Evolutionary conservation across 495 filamentous ascomycete genomes (phyloP).

Genomic region (Podospora tetraspora): DNA sequence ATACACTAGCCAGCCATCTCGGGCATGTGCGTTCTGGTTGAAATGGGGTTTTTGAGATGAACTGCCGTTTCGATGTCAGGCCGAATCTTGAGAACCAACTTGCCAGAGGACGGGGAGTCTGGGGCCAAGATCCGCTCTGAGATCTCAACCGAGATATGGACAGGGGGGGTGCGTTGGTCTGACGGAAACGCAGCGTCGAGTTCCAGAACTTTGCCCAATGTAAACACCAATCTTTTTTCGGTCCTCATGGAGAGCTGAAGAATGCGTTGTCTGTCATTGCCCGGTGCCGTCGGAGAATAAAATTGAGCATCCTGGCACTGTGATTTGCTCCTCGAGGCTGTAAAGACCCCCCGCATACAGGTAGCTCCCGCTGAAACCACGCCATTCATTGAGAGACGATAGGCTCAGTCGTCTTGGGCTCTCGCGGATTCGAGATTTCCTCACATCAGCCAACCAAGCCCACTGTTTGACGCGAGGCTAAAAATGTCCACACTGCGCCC

Average conservation of each 20-base stretch:
- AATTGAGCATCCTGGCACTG: not conserved
- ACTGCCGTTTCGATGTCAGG: not conserved
- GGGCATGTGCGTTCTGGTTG: not conserved
- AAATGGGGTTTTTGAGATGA: not conserved
- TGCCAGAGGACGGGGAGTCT: not conserved
- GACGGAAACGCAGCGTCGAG: not conserved
- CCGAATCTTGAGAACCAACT: not conserved
- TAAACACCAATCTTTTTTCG: not conserved
- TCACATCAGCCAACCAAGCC: constrained; percentile 6
- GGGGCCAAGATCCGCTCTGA: not conserved
- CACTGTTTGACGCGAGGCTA: constrained; percentile 9
- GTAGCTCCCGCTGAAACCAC: not conserved
- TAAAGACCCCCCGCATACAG: not conserved
- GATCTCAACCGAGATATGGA: not conserved
- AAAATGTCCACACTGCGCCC: constrained; percentile 4
- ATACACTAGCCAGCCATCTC: not conserved
- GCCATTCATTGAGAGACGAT: constrained; percentile 6
- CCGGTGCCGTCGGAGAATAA: not conserved
- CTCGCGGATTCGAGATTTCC: not conserved
- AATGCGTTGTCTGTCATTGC: not conserved
- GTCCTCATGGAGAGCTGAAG: not conserved
- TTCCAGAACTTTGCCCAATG: not conserved
- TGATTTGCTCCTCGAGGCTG: not conserved
- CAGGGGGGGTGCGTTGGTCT: not conserved
- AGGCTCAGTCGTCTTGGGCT: constrained; percentile 5